Percentiles rank a stretch among this genome's conserved stretches.
These are phyloP conservation scores for Acer saccharum DNA, from an alignment of 345 rosid species.

Conservation along the genomic window DNA sequence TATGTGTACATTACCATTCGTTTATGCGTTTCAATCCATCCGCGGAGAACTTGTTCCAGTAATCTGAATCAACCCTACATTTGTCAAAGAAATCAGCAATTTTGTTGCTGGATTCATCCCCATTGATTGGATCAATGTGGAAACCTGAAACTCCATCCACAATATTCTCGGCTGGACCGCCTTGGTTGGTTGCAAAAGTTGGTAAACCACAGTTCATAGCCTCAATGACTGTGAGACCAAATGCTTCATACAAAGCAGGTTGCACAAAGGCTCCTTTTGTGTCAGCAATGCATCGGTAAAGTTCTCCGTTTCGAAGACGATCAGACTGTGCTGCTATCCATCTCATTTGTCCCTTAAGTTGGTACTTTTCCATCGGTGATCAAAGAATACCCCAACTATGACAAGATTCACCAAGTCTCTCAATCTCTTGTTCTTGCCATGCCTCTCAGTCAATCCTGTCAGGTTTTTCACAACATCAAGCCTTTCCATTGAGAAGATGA, in stretches of 20 bases:
- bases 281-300: conserved; percentile 73
- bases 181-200: conserved; percentile 78
- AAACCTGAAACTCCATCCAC: conserved; percentile 82
- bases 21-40: conserved; percentile 75
- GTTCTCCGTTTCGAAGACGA: conserved; percentile 60
- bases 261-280: conserved; percentile 78
- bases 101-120: conserved; percentile 69
- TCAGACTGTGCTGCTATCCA: conserved; percentile 81
- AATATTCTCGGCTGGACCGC: conserved; percentile 86
- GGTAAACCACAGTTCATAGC: conserved; percentile 87
- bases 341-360: conserved; percentile 76
- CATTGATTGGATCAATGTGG: conserved; percentile 70
- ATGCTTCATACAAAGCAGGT: conserved; percentile 80
- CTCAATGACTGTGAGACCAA: conserved; percentile 84
- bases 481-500: conserved; percentile 97
- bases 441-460: conserved; percentile 83
- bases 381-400: conserved; percentile 71
- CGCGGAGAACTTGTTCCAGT: conserved; percentile 59
- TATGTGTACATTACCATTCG: conserved; percentile 52
- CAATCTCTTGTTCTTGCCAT: conserved; percentile 77
- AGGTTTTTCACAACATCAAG: conserved; percentile 85
- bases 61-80: conserved; percentile 45
- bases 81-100: conserved; percentile 78
- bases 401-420: conserved; percentile 66
- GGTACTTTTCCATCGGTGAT: conserved; percentile 56